Base-by-base conservation (phyloP, 208 protist genomes). In the Leishmania gerbilli region DNA sequence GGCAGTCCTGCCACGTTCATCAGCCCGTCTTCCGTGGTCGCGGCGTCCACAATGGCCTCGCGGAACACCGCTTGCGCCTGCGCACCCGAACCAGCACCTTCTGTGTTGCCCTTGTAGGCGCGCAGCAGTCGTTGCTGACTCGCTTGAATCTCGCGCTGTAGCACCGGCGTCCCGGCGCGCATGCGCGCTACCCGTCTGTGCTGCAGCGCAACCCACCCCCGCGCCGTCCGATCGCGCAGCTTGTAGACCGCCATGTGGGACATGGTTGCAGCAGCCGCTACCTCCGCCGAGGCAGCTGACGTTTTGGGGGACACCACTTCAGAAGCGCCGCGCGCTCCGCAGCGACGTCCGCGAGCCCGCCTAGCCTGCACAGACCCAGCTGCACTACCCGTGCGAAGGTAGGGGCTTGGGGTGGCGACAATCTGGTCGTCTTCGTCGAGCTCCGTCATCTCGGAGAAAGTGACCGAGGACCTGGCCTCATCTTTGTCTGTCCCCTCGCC, bases 131-230 rank as follows among this genome's bases (percentile, higher is more conserved):
- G 83, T 53, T 74, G 74, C 53, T 82, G 64, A 68, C 88, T 91
- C 40, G 74, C 81, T 34, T 76, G 74, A 53, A 91, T 27, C 71
- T 89, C 78, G 1, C 82, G 55, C 45, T 86, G 74, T 31, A 90
- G 81, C 60, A 79, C 79, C 5, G 79, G 71, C 13, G 71, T 72
- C 7, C 79, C 82, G 19, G 34, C 72, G 31, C 65, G 65, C 9
- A 78, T 76, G 56, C 83, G 76, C 55, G 85, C 87, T 37, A 88
- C 74, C 27, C 83, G 80, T 6, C 80, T 69, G 27, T 80, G 83
- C 79, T 90, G 88, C 77, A 88, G 76, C 51, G 56, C 78, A 24
- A 85, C 75, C 88, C 79, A 87, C 60, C 79, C 78, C 71, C 83
- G 81, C 34, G 88, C 84, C 1, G 76, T 81, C 13, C 76, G 79